A percentile compares a stretch with the other conserved stretches of the same genome.
These are phyloP conservation scores for Cutaneotrichosporon mucoides DNA, from an alignment of 1,284 basidiomycete species.

Conservation along the genomic window DNA sequence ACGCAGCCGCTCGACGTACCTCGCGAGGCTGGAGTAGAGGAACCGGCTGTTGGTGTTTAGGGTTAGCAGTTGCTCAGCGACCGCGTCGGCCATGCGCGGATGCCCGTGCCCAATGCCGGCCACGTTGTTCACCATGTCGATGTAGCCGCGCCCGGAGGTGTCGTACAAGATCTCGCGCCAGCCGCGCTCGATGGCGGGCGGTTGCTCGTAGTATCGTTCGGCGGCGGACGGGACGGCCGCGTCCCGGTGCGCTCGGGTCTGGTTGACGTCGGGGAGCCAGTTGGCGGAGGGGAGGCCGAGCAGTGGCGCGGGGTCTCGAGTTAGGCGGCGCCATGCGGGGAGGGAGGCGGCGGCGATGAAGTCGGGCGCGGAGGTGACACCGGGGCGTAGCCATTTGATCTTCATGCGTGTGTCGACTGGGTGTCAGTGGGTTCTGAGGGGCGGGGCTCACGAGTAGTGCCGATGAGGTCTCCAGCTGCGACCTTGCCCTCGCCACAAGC, in stretches of 20 bases:
- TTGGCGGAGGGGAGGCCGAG: background rate
- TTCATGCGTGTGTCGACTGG: background rate
- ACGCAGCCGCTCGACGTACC: constrained; percentile 7
- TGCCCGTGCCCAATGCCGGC: constrained; percentile 12
- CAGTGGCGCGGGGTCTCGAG: constrained; percentile 5
- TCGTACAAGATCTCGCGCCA: constrained; percentile 12
- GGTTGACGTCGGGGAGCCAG: background rate
- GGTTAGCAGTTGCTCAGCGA: constrained; percentile 11
- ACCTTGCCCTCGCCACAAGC: no score
- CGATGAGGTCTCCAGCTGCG: no score
- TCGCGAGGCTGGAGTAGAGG: constrained; percentile 10
- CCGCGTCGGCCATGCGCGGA: constrained; percentile 7
- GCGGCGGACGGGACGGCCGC: constrained; percentile 7
- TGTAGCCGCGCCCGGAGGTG: constrained; percentile 5
- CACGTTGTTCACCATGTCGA: constrained; percentile 20
- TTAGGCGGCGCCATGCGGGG: constrained; percentile 3
- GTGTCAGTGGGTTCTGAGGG: no score
- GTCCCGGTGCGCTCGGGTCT: background rate
- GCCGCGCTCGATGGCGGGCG: constrained; percentile 13
- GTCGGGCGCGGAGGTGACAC: background rate
- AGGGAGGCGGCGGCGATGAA: background rate
- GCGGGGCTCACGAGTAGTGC: no score
- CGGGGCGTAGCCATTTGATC: constrained; percentile 4
- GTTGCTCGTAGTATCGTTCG: constrained; percentile 8
- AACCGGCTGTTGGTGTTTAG: constrained; percentile 18